Conservation (phyloP, 768 basidiomycete genomes). For the Hygrocybe coccinea region DNA sequence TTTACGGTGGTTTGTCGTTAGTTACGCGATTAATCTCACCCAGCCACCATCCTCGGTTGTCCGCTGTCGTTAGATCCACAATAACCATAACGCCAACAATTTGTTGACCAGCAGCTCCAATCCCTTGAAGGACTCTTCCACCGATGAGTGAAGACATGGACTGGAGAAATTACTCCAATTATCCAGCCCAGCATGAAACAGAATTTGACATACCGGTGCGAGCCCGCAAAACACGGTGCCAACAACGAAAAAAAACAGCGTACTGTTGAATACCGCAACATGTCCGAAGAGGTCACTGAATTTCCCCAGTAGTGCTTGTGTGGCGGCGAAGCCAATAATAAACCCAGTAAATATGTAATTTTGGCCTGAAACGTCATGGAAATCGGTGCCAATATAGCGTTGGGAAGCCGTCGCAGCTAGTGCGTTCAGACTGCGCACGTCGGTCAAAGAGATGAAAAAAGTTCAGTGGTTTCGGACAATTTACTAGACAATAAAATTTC, state of each 20-base stretch:
- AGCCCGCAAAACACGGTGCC: neutral
- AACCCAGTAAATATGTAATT: neutral
- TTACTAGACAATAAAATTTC: too few species aligned
- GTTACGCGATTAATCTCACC: neutral
- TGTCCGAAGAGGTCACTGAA: neutral
- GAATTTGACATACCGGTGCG: neutral
- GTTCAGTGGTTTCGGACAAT: too few species aligned
- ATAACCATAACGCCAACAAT: neutral
- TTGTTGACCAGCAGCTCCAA: neutral
- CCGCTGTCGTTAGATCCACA: neutral
- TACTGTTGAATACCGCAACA: neutral
- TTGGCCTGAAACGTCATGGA: neutral
- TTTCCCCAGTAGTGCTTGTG: neutral
- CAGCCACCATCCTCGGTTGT: neutral
- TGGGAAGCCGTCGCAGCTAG: neutral
- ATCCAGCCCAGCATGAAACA: neutral
- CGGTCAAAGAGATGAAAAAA: too few species aligned
- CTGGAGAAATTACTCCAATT: neutral
- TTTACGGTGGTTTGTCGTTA: too few species aligned
- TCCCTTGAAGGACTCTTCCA: neutral
- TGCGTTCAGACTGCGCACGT: neutral
- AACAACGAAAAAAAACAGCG: neutral
- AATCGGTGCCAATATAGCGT: neutral
- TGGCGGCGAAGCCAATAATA: neutral
- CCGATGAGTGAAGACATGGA: neutral